Evolutionary conservation across 2,329 filamentous ascomycete species (phyloP), one percentile per base, ranked within the genome.

Genomic region (Nemania bipapillata): DNA sequence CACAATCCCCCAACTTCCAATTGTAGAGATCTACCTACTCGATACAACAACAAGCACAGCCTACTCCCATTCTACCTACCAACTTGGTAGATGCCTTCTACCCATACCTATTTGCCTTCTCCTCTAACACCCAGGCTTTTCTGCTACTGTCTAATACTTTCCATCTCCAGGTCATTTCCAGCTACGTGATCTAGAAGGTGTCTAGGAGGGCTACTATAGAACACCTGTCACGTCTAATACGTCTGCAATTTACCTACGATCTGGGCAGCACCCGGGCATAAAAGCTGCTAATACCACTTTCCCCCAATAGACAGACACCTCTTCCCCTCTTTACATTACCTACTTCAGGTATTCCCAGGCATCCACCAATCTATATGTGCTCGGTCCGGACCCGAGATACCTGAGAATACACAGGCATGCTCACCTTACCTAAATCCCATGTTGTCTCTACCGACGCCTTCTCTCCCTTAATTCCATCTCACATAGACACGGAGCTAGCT

Each of bases 211-310:
- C 45, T 30, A 35, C 42, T 49, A 40, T n/a, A 7, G 28, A 24
- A 42, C 11, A 40, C 26, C 20, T 62, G 22, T 35, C 56, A 42
- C 65, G 26, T 45, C 54, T 45, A 40, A 53, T 50, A 63, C 58
- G 17, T 69, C 52, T 45, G 47, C 61, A 42, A 69, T 71, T 32
- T 71, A 66, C 45, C 28, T 28, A n/a, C 24, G 7, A 70, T 70
- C 52, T 70, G 28, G 50, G 40, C 42, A 32, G 22, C 57, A 54
- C 54, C 28, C 28, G 22, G 50, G 28, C 47, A 4, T 28, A n/a
- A 49, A 40, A 20, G 50, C 58, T 30, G 61, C 55, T 66, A n/a
- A n/a, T n/a, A 59, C 50, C 58, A 60, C 62, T 60, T 56, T 52
- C 35, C 42, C 20, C 52, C 20, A 37, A 47, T 49, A 54, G 17